These are phyloP conservation scores for Scytalidium sp. DNA, from an alignment of 2,329 filamentous ascomycete genomes.

Conservation along the genomic window DNA sequence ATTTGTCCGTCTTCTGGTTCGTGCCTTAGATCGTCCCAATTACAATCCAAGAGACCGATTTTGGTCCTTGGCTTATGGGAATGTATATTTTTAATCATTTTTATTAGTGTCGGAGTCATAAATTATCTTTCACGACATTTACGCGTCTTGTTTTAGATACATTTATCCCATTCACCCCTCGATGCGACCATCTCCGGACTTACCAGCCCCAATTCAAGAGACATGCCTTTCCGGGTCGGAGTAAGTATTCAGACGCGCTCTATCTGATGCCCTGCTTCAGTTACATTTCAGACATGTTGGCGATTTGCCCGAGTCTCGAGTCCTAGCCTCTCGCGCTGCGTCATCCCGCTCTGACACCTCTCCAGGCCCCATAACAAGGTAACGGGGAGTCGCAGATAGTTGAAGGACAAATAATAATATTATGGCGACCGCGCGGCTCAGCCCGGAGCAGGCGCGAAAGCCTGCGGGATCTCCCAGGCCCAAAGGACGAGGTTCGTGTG, in stretches of 20 bases:
- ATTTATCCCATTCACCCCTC: neutral
- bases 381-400: constrained; percentile 28
- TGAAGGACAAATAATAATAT: constrained; percentile 12
- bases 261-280: neutral
- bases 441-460: constrained; percentile 28
- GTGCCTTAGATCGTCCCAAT: neutral
- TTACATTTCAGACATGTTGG: neutral
- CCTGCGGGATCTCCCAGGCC: constrained; percentile 52
- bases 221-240: neutral
- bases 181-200: neutral
- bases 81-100: neutral
- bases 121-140: neutral
- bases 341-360: constrained; percentile 10
- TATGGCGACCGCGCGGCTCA: constrained; percentile 29
- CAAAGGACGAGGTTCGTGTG: constrained; percentile 50
- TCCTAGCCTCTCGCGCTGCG: neutral
- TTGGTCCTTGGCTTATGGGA: neutral
- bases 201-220: neutral
- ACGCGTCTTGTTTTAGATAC: neutral
- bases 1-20: neutral
- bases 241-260: neutral
- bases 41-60: neutral
- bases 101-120: neutral
- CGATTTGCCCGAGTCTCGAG: neutral
- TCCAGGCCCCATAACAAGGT: constrained; percentile 25